A percentile compares a stretch with the other conserved stretches of the same genome.
These are phyloP conservation scores for Aphanomyces astaci DNA, from an alignment of 352 stramenopile species.

Conservation along the genomic window DNA sequence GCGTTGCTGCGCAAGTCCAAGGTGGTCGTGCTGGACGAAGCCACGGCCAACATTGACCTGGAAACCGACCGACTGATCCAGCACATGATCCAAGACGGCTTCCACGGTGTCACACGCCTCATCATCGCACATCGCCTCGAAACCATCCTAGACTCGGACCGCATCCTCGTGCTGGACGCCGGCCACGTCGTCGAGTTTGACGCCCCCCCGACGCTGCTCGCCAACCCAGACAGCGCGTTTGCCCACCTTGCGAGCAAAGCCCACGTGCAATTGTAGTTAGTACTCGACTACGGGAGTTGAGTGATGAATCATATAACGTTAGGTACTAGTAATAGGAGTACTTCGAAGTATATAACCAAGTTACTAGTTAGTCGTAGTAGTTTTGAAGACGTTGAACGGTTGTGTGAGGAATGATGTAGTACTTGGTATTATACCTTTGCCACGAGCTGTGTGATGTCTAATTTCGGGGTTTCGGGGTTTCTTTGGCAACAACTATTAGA, in stretches of 20 bases:
- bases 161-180: conserved; percentile 93
- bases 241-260: conserved; percentile 32
- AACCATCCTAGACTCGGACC: conserved; percentile 96
- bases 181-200: conserved; percentile 90
- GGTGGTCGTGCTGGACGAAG: conserved; percentile 92
- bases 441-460: no score
- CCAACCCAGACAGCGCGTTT: conserved; percentile 51
- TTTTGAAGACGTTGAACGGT: not conserved
- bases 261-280: not conserved
- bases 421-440: no score
- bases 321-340: no score
- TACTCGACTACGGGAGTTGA: not conserved
- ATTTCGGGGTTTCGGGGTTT: no score
- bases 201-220: conserved; percentile 71
- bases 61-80: conserved; percentile 85
- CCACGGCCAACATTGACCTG: conserved; percentile 87
- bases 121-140: conserved; percentile 97
- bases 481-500: no score
- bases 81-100: conserved; percentile 46
- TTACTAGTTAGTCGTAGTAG: not conserved
- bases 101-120: conserved; percentile 87
- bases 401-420: no score
- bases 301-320: not conserved
- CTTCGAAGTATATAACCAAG: no score
- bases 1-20: conserved; percentile 86